phyloP scores from a whole-genome alignment of 192 early-diverging fungal genomes.

The Backusella macrospora region DNA sequence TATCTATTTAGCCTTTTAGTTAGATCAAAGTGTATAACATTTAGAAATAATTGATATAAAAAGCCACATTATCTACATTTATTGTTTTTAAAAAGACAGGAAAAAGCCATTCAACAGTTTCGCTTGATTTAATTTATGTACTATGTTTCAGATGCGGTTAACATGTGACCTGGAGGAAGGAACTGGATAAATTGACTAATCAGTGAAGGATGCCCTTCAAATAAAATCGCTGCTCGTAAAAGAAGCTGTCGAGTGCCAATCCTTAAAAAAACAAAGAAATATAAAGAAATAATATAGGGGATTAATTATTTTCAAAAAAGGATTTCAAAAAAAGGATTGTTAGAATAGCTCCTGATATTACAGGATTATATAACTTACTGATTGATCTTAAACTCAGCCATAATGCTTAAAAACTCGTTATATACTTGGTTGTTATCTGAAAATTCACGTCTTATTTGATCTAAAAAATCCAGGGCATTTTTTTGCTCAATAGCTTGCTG shows the following conservation, averaged over 20 bases:
- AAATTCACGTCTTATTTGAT: conserved; percentile 2
- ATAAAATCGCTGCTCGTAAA: neutral
- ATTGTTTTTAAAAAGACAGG: neutral
- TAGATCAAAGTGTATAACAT: no score
- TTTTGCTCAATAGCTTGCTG: conserved; percentile 3
- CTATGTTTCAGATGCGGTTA: conserved; percentile 10
- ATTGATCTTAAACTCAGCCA: conserved; percentile 9
- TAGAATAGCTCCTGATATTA: neutral
- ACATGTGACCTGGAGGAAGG: conserved; percentile 3
- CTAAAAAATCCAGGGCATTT: neutral
- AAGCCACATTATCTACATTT: neutral
- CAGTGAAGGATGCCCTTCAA: neutral
- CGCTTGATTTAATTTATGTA: neutral
- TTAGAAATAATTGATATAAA: no score
- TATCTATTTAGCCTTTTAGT: neutral
- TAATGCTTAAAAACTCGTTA: conserved; percentile 7
- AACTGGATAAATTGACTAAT: conserved; percentile 2
- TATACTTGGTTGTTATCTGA: conserved; percentile 3
- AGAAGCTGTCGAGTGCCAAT: neutral
- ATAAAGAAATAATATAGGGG: neutral
- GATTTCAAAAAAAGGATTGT: neutral
- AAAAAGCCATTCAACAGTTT: neutral
- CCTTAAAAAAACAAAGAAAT: neutral
- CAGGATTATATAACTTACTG: neutral
- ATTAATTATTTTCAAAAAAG: no score